phyloP scores from a whole-genome alignment of 2,329 filamentous ascomycete genomes.

The Neonectria punicea region DNA sequence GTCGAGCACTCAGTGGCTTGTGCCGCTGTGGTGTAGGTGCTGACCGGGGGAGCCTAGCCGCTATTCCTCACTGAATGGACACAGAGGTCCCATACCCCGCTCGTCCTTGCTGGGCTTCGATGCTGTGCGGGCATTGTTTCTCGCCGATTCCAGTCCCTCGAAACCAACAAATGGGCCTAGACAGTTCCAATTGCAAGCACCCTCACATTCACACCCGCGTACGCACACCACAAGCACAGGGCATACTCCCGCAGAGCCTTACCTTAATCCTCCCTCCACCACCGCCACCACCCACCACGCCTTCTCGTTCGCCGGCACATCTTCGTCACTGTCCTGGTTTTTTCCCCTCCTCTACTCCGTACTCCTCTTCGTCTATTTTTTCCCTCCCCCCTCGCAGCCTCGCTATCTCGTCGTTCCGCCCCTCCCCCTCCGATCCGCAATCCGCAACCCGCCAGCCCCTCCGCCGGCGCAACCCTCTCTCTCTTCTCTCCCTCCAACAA shows the following conservation, averaged over 20 bases:
- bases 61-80: not conserved
- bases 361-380: slow-evolving; percentile 1
- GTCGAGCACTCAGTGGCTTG: too few species aligned
- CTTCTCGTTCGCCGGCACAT: slow-evolving; percentile 31
- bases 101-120: slow-evolving; percentile 1
- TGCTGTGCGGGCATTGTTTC: slow-evolving; percentile 6
- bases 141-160: not conserved
- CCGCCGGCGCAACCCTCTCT: slow-evolving; percentile 21
- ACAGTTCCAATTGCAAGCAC: not conserved
- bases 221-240: not conserved
- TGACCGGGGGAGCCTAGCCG: not conserved
- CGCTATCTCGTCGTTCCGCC: slow-evolving; percentile 17
- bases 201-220: not conserved
- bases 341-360: slow-evolving; percentile 18
- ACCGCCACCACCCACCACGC: slow-evolving; percentile 12
- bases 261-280: slow-evolving; percentile 10
- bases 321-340: slow-evolving; percentile 28
- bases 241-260: slow-evolving; percentile 26
- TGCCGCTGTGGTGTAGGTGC: not conserved
- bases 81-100: slow-evolving; percentile 3
- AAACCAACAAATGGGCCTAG: not conserved
- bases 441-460: slow-evolving; percentile 19
- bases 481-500: slow-evolving; percentile 23
- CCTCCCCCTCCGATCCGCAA: slow-evolving; percentile 27
- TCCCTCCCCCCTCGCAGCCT: not conserved